Evolutionary conservation across 1,284 basidiomycete species (phyloP), one percentile per base, ranked within the genome.

Genomic region (Leccinum fallax): DNA sequence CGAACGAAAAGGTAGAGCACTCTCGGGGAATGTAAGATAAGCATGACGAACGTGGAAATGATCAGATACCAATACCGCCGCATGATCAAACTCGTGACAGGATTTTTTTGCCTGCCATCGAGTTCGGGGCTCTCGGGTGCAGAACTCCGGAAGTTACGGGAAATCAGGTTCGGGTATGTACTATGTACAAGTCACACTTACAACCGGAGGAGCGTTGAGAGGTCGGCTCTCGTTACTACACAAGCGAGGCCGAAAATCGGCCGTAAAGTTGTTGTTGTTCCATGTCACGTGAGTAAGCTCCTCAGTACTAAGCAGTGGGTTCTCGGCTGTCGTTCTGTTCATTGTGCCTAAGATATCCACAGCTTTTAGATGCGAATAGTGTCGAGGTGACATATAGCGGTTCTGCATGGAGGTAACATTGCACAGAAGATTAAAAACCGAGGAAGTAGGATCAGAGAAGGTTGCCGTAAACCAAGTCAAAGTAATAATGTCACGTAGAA

Each of bases 391-490:
- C 38, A 40, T 38, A 10, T 11, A 38, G 15, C 3, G 36, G 36
- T 3, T 30, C 30, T 32, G 30, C 30, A 32, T 32, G 30, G 10
- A 32, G 32, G 32, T 5, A 5, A 34, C 32, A 34, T 34, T 34
- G 67, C 61, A 24, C 68, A 60, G 55, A 85, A 87, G 63, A 76
- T 87, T 19, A 68, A 77, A 81, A 62, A 75, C 86, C 21, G 71
- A 76, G 15, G 71, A 70, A 2, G 78, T 74, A 0, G 78, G 76
- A n/a, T 63, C 73, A 28, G 70, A 77, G 63, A 64, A 71, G 55
- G 85, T 84, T 2, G 77, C 79, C 0, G 78, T 86, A 55, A 85
- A 86, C 68, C 84, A 86, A 65, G 78, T 86, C 52, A 79, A 85
- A 63, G 77, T 75, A 48, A 51, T 63, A 55, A 16, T n/a, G 16